Conservation (phyloP, 441 rosid species). For the Aleurites moluccanus region DNA sequence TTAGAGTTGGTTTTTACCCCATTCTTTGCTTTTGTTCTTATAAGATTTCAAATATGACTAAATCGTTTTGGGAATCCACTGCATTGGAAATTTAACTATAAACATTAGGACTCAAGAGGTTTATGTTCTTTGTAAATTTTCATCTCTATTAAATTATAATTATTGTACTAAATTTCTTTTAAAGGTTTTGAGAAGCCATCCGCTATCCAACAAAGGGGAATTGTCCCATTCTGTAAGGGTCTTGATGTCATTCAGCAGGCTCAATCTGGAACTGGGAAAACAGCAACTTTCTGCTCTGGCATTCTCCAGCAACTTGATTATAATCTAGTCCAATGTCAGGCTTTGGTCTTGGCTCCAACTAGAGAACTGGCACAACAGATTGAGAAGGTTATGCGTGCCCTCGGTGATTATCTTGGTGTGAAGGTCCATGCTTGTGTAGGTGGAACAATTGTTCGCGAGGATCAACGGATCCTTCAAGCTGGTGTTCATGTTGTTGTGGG, state of each 20-base stretch:
- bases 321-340: slow-evolving; percentile 62
- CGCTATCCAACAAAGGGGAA: slow-evolving; percentile 90
- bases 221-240: slow-evolving; percentile 87
- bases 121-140: too few relatives aligned
- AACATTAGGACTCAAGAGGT: too few relatives aligned
- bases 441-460: slow-evolving; percentile 80
- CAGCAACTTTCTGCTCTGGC: slow-evolving; percentile 87
- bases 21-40: background rate
- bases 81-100: too few relatives aligned
- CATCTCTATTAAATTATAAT: background rate
- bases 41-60: slow-evolving; percentile 16
- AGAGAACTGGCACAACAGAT: slow-evolving; percentile 81
- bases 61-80: background rate
- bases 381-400: slow-evolving; percentile 88
- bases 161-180: slow-evolving; percentile 7
- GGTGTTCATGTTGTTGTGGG: slow-evolving; percentile 90
- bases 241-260: slow-evolving; percentile 92
- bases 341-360: slow-evolving; percentile 78
- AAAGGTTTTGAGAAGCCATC: slow-evolving; percentile 89
- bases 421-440: slow-evolving; percentile 91
- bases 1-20: background rate
- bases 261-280: slow-evolving; percentile 86
- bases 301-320: slow-evolving; percentile 74
- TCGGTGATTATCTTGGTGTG: slow-evolving; percentile 80
- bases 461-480: slow-evolving; percentile 64